Evolutionary conservation across 2,329 filamentous ascomycete species (phyloP).

Genomic region (Cordyceps fumosorosea): DNA sequence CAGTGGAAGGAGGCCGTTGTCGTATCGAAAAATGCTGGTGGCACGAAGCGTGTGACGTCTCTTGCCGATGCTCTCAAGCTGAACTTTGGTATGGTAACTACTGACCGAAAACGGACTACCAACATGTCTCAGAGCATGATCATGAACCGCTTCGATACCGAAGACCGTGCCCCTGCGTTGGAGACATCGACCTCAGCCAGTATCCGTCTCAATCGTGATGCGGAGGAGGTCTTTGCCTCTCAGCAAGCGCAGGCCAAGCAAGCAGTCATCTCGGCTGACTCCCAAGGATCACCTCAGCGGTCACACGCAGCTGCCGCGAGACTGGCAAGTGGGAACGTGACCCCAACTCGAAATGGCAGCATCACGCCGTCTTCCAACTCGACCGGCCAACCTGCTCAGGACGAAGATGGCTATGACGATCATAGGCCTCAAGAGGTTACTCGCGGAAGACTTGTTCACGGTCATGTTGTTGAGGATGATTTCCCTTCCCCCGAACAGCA

Average conservation of each 20-base stretch:
- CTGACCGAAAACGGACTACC: constrained; percentile 60
- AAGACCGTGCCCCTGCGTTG: constrained; percentile 40
- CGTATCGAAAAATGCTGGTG: constrained; percentile 96
- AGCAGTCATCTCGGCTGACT: constrained; percentile 6
- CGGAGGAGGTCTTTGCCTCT: constrained; percentile 20
- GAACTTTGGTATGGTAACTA: constrained; percentile 95
- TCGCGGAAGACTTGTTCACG: constrained; percentile 83
- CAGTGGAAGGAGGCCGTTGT: constrained; percentile 90
- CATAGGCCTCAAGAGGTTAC: constrained; percentile 83
- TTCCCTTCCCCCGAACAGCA: constrained; percentile 76
- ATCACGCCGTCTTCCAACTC: constrained; percentile 15
- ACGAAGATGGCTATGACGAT: constrained; percentile 60
- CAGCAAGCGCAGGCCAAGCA: constrained; percentile 14
- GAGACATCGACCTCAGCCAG: constrained; percentile 25
- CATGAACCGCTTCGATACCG: constrained; percentile 58
- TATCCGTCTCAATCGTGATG: constrained; percentile 17
- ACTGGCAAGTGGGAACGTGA: not conserved
- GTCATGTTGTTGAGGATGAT: constrained; percentile 92
- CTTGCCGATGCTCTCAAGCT: constrained; percentile 92
- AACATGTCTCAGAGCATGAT: constrained; percentile 75
- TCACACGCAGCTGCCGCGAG: constrained; percentile 1
- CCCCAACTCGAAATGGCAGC: constrained; percentile 1
- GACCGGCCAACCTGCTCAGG: constrained; percentile 25
- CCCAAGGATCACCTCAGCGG: constrained; percentile 11
- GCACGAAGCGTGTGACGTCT: constrained; percentile 94